Percentiles rank a stretch among this genome's conserved stretches.
phyloP scores from a whole-genome alignment of 2,329 filamentous ascomycete species.

The Fusarium avenaceum region DNA sequence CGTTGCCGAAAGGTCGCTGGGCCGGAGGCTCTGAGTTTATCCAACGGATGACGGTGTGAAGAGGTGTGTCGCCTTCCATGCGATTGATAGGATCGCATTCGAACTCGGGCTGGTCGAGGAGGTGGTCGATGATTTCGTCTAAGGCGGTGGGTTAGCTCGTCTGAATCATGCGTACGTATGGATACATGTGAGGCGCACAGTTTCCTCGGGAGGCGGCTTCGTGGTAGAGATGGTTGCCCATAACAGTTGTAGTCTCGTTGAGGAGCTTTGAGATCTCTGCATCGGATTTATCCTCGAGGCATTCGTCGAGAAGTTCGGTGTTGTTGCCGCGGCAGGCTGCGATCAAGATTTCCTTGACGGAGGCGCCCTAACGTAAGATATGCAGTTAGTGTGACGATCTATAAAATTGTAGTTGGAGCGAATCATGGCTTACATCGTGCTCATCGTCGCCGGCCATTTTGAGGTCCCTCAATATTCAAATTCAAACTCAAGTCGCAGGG shows the following conservation, averaged over 20 bases:
- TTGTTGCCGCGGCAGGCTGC: conserved; percentile 96
- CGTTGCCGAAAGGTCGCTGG: conserved; percentile 74
- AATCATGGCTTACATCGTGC: conserved; percentile 51
- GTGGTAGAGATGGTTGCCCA: conserved; percentile 92
- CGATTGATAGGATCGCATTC: conserved; percentile 85
- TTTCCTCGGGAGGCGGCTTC: conserved; percentile 88
- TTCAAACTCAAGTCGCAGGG: conserved; percentile 10
- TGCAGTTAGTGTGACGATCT: not conserved
- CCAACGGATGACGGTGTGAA: conserved; percentile 84
- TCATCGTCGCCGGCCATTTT: conserved; percentile 52
- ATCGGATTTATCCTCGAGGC: conserved; percentile 73
- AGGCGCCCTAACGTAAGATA: conserved; percentile 75
- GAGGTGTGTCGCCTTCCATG: conserved; percentile 80
- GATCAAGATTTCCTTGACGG: conserved; percentile 85
- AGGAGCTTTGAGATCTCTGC: conserved; percentile 80
- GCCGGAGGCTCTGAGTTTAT: conserved; percentile 75
- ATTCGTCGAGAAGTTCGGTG: conserved; percentile 82
- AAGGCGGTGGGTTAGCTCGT: conserved; percentile 27
- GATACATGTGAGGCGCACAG: conserved; percentile 70
- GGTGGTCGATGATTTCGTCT: conserved; percentile 85
- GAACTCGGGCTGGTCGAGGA: conserved; percentile 86
- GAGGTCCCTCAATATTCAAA: conserved; percentile 10
- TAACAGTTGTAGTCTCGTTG: conserved; percentile 85
- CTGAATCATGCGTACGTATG: conserved; percentile 10
- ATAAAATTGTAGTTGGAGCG: not conserved